Conservation (phyloP, 2,329 filamentous ascomycete genomes). For the Aspergillus cejpii region DNA sequence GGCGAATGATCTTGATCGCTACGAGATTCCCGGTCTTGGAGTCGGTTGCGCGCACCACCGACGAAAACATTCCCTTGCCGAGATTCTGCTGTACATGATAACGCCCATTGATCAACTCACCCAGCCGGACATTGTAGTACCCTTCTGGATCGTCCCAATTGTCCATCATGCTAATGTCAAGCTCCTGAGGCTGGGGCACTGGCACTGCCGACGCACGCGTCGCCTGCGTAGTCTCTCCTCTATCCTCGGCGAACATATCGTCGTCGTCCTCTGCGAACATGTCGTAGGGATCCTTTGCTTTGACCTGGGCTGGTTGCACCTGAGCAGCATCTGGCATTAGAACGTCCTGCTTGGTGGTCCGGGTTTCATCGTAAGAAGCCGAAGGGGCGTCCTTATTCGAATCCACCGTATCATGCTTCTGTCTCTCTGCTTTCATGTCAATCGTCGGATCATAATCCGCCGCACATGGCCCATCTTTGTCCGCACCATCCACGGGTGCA, state of each 20-base stretch:
- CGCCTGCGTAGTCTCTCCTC: slow-evolving; percentile 43
- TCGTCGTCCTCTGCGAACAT: slow-evolving; percentile 63
- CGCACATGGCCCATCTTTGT: slow-evolving; percentile 74
- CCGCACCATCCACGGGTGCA: slow-evolving; percentile 37
- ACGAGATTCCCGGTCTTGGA: slow-evolving; percentile 68
- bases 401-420: slow-evolving; percentile 60
- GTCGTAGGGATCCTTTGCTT: slow-evolving; percentile 51
- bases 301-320: slow-evolving; percentile 35
- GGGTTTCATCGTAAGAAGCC: slow-evolving; percentile 53
- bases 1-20: slow-evolving; percentile 95
- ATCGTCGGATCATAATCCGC: slow-evolving; percentile 85
- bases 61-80: slow-evolving; percentile 93
- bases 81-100: slow-evolving; percentile 85
- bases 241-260: slow-evolving; percentile 87
- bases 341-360: slow-evolving; percentile 48
- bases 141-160: slow-evolving; percentile 92
- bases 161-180: slow-evolving; percentile 72
- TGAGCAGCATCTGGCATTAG: slow-evolving; percentile 39
- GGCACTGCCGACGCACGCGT: slow-evolving; percentile 47
- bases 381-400: slow-evolving; percentile 51
- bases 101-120: slow-evolving; percentile 79
- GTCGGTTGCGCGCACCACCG: slow-evolving; percentile 83
- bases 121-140: slow-evolving; percentile 91
- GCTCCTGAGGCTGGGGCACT: slow-evolving; percentile 50
- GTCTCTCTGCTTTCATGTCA: slow-evolving; percentile 79